phyloP scores from a whole-genome alignment of 192 early-diverging fungal genomes.

The Endogone sp. region DNA sequence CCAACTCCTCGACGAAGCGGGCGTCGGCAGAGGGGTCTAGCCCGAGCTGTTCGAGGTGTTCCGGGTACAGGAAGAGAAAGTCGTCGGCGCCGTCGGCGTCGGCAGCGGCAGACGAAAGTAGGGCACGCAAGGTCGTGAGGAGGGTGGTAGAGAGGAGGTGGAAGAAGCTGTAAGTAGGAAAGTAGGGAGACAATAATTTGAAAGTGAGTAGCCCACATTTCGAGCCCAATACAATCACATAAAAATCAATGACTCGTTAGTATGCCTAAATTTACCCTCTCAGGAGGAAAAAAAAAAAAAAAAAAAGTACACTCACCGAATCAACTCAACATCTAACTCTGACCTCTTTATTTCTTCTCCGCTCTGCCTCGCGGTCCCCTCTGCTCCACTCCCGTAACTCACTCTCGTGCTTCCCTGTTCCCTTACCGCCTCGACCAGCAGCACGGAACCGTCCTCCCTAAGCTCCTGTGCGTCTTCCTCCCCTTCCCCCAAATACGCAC shows the following conservation, averaged over 20 bases:
- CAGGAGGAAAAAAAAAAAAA: too few relatives aligned
- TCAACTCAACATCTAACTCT: constrained; percentile 18
- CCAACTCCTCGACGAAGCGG: constrained; percentile 35
- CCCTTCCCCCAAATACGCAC: constrained; percentile 1
- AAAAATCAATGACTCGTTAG: not conserved
- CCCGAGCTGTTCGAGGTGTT: constrained; percentile 38
- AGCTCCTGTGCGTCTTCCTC: constrained; percentile 31
- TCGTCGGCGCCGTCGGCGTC: constrained; percentile 22
- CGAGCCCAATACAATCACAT: too few relatives aligned
- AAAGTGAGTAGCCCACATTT: not conserved
- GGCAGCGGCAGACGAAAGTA: constrained; percentile 24
- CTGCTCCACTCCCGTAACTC: constrained; percentile 5
- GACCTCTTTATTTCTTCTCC: constrained; percentile 3
- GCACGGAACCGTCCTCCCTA: constrained; percentile 11
- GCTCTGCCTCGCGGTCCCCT: constrained; percentile 5
- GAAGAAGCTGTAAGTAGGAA: constrained; percentile 26
- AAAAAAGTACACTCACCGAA: constrained; percentile 26
- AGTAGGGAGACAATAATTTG: not conserved
- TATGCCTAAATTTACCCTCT: not conserved
- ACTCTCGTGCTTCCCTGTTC: not conserved
- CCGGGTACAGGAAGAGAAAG: constrained; percentile 13
- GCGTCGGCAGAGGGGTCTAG: constrained; percentile 38
- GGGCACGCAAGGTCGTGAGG: constrained; percentile 17
- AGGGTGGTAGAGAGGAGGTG: constrained; percentile 31
- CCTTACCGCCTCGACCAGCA: constrained; percentile 7